Conservation (phyloP, 805 yeast species). For the Sungouiella blattae region DNA sequence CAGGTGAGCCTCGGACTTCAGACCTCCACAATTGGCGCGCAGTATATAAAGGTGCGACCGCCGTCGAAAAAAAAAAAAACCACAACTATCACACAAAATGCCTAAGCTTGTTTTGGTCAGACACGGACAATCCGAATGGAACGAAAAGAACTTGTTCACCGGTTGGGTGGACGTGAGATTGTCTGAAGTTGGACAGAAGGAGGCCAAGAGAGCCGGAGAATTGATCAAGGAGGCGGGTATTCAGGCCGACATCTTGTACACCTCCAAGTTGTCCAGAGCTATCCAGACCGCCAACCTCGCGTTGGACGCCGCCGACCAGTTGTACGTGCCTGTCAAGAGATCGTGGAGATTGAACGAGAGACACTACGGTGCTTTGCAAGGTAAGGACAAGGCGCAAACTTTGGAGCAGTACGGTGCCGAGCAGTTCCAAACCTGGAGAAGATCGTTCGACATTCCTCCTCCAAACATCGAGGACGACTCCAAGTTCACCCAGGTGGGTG, state of each 20-base stretch:
- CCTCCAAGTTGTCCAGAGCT: slow-evolving; percentile 90
- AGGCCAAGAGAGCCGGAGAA: slow-evolving; percentile 92
- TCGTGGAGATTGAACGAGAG: slow-evolving; percentile 98
- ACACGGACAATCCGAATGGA: slow-evolving; percentile 99
- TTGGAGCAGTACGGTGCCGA: slow-evolving; percentile 84
- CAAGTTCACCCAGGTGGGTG: slow-evolving; percentile 81
- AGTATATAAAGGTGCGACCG: slow-evolving; percentile 8
- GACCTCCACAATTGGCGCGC: slow-evolving; percentile 14
- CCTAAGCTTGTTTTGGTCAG: slow-evolving; percentile 84
- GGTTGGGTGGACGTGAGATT: slow-evolving; percentile 97
- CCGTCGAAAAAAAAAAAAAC: no score
- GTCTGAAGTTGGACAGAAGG: slow-evolving; percentile 79
- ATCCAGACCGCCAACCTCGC: slow-evolving; percentile 97
- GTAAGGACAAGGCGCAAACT: slow-evolving; percentile 95
- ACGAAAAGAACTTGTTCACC: slow-evolving; percentile 95
- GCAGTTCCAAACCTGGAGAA: slow-evolving; percentile 95
- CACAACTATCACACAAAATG: slow-evolving; percentile 21
- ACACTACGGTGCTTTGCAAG: slow-evolving; percentile 98
- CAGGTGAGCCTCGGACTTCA: slow-evolving; percentile 17
- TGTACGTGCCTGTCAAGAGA: slow-evolving; percentile 88
- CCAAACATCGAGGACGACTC: slow-evolving; percentile 78
- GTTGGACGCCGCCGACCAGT: slow-evolving; percentile 79
- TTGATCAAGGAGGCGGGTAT: slow-evolving; percentile 82
- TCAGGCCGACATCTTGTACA: slow-evolving; percentile 83
- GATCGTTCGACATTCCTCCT: slow-evolving; percentile 95